Evolutionary conservation across 2,329 filamentous ascomycete genomes (phyloP).

Genomic region (Fusarium haematococcum): DNA sequence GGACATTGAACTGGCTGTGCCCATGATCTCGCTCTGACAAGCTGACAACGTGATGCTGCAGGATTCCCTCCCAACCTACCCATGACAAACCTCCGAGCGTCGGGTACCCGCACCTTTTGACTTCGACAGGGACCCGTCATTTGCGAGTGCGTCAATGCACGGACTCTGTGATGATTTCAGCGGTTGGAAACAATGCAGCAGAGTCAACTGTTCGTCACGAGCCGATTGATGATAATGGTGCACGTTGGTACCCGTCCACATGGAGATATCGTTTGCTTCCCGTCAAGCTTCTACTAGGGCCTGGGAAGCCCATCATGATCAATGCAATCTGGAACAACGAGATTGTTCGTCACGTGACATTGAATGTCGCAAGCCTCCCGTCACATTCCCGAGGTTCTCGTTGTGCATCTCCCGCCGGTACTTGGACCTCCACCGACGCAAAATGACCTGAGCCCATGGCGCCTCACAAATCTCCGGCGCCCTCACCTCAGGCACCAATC

Average conservation of each 20-base stretch:
- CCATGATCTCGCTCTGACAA: not conserved
- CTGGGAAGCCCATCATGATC: not conserved
- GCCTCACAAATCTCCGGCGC: slow-evolving; percentile 15
- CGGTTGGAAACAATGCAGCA: slow-evolving; percentile 7
- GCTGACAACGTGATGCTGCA: slow-evolving; percentile 22
- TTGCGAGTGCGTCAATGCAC: slow-evolving; percentile 34
- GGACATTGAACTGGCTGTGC: not conserved
- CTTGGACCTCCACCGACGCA: slow-evolving; percentile 34
- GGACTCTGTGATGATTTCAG: slow-evolving; percentile 33
- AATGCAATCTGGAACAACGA: not conserved
- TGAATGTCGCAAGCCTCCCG: slow-evolving; percentile 25
- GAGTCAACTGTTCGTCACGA: slow-evolving; percentile 1
- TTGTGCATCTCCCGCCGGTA: slow-evolving; percentile 43
- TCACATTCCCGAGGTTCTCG: slow-evolving; percentile 43
- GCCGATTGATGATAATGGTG: not conserved
- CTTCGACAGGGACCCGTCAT: slow-evolving; percentile 33
- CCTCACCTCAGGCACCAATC: not conserved
- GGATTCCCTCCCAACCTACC: slow-evolving; percentile 13
- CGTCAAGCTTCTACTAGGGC: not conserved
- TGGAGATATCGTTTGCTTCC: not conserved
- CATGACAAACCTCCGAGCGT: slow-evolving; percentile 37
- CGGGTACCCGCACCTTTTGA: slow-evolving; percentile 35
- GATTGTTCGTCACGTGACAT: slow-evolving; percentile 23
- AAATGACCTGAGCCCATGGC: slow-evolving; percentile 24
- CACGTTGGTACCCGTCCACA: not conserved